phyloP scores from a whole-genome alignment of 169 alveolate genomes.

The Plasmodium vinckei region DNA sequence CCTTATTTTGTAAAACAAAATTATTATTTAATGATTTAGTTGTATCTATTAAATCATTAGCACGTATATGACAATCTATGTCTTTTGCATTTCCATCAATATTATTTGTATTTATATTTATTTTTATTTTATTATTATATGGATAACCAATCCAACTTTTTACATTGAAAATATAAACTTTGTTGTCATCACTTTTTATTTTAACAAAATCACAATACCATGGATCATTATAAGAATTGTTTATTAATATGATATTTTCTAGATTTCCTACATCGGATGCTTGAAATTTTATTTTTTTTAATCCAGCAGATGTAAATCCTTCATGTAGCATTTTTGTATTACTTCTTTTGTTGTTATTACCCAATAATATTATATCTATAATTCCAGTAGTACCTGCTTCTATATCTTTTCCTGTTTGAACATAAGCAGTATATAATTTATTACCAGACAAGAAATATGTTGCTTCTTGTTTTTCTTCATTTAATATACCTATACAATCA shows the following conservation, averaged over 20 bases:
- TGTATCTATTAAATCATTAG: slow-evolving; percentile 83
- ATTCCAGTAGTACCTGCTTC: slow-evolving; percentile 89
- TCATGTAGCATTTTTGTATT: slow-evolving; percentile 84
- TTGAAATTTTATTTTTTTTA: slow-evolving; percentile 83
- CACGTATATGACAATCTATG: slow-evolving; percentile 88
- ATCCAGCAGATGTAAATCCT: slow-evolving; percentile 81
- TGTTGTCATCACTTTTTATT: slow-evolving; percentile 79
- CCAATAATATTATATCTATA: slow-evolving; percentile 83
- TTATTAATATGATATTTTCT: slow-evolving; percentile 85
- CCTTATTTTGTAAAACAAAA: slow-evolving; percentile 58
- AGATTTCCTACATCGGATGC: slow-evolving; percentile 90
- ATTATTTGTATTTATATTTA: slow-evolving; percentile 81
- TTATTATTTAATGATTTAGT: slow-evolving; percentile 21
- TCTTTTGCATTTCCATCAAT: slow-evolving; percentile 87
- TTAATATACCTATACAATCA: slow-evolving; percentile 86
- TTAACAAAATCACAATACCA: slow-evolving; percentile 90
- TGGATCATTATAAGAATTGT: slow-evolving; percentile 86
- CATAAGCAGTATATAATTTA: slow-evolving; percentile 82
- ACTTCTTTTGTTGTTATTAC: slow-evolving; percentile 83
- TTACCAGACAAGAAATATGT: slow-evolving; percentile 74
- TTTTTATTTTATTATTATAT: slow-evolving; percentile 82
- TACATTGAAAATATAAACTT: slow-evolving; percentile 83
- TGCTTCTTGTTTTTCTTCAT: slow-evolving; percentile 79
- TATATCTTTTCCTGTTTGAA: slow-evolving; percentile 85
- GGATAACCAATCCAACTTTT: slow-evolving; percentile 91